These are phyloP conservation scores for Crucihimalaya himalaica DNA, from an alignment of 345 rosid genomes.

Conservation along the genomic window DNA sequence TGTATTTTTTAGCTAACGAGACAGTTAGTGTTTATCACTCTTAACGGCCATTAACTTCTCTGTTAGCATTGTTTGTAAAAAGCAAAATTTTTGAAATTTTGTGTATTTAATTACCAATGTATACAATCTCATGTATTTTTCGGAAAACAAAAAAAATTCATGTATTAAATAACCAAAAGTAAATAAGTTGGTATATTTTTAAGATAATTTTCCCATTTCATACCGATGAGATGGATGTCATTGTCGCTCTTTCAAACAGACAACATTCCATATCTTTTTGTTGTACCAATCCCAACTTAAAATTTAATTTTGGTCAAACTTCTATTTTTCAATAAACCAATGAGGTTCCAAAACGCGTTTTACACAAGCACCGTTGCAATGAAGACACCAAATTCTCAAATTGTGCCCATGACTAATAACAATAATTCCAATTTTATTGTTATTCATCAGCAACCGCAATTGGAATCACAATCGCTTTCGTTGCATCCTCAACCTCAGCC, in stretches of 20 bases:
- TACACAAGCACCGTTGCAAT: background rate
- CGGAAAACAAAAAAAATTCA: no score
- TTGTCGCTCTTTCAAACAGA: background rate
- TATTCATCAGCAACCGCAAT: background rate
- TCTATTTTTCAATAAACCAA: background rate
- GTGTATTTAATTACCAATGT: no score
- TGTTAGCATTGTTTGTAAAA: no score
- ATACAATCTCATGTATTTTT: no score
- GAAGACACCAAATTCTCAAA: background rate
- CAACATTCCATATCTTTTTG: background rate
- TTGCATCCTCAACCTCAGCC: background rate
- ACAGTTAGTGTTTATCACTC: no score
- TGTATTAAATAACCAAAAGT: no score
- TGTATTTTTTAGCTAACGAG: no score
- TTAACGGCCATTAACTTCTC: no score
- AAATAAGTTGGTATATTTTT: no score
- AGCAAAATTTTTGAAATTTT: no score
- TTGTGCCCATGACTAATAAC: background rate
- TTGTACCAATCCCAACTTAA: background rate
- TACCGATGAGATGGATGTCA: background rate
- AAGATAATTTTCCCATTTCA: no score
- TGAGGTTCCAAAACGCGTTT: background rate
- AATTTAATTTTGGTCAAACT: background rate
- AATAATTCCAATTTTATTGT: background rate
- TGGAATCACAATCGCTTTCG: background rate